These are phyloP conservation scores for Grigorovia yakushimaensis DNA, from an alignment of 805 yeast species.

Conservation along the genomic window DNA sequence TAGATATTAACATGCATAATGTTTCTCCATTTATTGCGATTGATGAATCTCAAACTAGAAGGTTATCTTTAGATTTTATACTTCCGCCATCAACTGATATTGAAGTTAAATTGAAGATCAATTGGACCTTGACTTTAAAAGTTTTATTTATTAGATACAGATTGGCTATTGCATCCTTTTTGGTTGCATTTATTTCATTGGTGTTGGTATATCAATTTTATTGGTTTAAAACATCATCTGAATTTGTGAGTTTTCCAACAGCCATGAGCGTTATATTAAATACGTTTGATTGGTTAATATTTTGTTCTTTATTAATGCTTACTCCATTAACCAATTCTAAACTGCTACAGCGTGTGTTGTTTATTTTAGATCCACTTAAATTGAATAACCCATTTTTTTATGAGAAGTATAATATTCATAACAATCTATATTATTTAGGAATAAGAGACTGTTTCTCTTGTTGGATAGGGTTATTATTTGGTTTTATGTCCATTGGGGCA, in stretches of 20 bases:
- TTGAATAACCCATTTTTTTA: conserved; percentile 38
- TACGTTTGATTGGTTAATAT: conserved; percentile 20
- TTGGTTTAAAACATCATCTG: conserved; percentile 30
- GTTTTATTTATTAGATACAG: conserved; percentile 69
- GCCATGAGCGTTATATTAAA: conserved; percentile 34
- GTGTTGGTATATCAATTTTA: conserved; percentile 47
- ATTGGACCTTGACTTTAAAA: conserved; percentile 41
- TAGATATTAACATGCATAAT: conserved; percentile 43
- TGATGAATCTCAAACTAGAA: conserved; percentile 12
- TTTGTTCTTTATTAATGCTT: conserved; percentile 28
- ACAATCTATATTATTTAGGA: conserved; percentile 61
- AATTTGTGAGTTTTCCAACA: conserved; percentile 36
- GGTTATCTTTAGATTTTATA: conserved; percentile 16
- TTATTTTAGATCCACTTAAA: conserved; percentile 45
- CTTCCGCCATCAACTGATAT: conserved; percentile 16
- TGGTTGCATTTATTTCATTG: conserved; percentile 47
- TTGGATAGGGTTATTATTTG: conserved; percentile 51
- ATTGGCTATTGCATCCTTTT: conserved; percentile 60
- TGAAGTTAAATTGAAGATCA: conserved; percentile 11
- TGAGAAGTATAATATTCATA: conserved; percentile 27
- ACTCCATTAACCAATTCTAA: conserved; percentile 28
- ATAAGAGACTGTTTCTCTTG: conserved; percentile 46
- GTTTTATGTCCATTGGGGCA: conserved; percentile 18
- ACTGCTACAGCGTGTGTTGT: conserved; percentile 32
- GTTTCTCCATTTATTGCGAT: conserved; percentile 60